Evolutionary conservation across 495 filamentous ascomycete genomes (phyloP).

Genomic region (Tetracladium setigerum): DNA sequence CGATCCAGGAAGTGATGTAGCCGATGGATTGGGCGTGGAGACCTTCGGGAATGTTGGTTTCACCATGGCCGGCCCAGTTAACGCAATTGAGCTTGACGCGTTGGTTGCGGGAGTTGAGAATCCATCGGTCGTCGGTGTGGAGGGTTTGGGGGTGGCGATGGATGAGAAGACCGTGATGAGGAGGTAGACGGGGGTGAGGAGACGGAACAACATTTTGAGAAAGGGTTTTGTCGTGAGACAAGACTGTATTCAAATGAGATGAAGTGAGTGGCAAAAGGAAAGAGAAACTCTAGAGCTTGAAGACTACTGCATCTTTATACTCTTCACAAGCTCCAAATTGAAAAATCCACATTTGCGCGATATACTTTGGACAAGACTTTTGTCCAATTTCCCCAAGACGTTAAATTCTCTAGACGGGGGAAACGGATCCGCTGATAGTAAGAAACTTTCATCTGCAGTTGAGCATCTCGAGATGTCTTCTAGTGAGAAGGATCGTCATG

Average conservation of each 20-base stretch:
- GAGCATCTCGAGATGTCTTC: too few relatives aligned
- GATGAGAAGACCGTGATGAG: neutral
- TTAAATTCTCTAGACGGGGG: too few relatives aligned
- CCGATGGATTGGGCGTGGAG: slow-evolving; percentile 32
- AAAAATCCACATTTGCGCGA: too few relatives aligned
- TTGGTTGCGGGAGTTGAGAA: slow-evolving; percentile 26
- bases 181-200: neutral
- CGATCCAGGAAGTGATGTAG: slow-evolving; percentile 30
- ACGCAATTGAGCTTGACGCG: slow-evolving; percentile 33
- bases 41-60: slow-evolving; percentile 39
- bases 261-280: too few relatives aligned
- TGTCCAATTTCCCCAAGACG: too few relatives aligned
- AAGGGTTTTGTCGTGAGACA: neutral
- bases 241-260: neutral
- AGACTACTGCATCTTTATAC: too few relatives aligned
- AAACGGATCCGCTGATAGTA: too few relatives aligned
- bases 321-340: too few relatives aligned
- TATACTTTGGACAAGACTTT: too few relatives aligned
- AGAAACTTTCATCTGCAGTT: too few relatives aligned
- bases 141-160: slow-evolving; percentile 1
- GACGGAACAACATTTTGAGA: neutral
- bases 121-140: slow-evolving; percentile 26
- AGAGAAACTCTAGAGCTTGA: too few relatives aligned
- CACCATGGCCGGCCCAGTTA: slow-evolving; percentile 38
- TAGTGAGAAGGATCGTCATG: too few relatives aligned